phyloP scores from a whole-genome alignment of 345 rosid genomes.

The Arabidopsis arenosa region DNA sequence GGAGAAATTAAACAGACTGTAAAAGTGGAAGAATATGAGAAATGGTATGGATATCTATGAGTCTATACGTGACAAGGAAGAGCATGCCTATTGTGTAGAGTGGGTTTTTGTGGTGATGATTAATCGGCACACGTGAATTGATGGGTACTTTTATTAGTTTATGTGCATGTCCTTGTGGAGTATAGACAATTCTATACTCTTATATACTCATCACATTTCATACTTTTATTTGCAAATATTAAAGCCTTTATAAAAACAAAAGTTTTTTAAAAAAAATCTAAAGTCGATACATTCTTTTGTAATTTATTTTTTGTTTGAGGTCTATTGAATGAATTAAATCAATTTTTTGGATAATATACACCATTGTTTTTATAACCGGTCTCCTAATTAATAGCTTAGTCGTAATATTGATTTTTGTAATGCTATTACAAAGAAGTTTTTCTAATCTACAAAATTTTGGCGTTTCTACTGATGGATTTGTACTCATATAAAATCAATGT shows the following conservation, averaged over 20 bases:
- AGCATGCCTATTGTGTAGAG: slow-evolving; percentile 30
- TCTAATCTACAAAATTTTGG: neutral
- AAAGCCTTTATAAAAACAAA: no score
- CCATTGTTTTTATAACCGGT: neutral
- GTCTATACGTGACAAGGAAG: slow-evolving; percentile 25
- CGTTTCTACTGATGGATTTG: neutral
- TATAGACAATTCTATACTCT: slow-evolving; percentile 27
- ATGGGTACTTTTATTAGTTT: slow-evolving; percentile 36
- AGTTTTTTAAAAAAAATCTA: no score
- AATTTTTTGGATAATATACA: no score
- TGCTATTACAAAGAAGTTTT: neutral
- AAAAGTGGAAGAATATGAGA: slow-evolving; percentile 29
- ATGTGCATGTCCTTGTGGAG: slow-evolving; percentile 32
- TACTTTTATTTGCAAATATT: neutral
- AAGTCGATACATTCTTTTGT: neutral
- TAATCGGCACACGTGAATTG: slow-evolving; percentile 44
- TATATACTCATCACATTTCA: slow-evolving; percentile 21
- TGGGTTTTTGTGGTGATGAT: slow-evolving; percentile 39
- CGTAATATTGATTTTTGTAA: neutral
- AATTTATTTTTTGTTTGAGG: neutral
- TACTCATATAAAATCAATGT: neutral
- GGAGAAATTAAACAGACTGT: slow-evolving; percentile 20
- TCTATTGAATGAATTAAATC: neutral
- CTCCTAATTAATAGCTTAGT: neutral
- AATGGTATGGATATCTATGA: slow-evolving; percentile 21